Evolutionary conservation across 1,139 yeast species (phyloP).

Genomic region (Zygoascus sp.): DNA sequence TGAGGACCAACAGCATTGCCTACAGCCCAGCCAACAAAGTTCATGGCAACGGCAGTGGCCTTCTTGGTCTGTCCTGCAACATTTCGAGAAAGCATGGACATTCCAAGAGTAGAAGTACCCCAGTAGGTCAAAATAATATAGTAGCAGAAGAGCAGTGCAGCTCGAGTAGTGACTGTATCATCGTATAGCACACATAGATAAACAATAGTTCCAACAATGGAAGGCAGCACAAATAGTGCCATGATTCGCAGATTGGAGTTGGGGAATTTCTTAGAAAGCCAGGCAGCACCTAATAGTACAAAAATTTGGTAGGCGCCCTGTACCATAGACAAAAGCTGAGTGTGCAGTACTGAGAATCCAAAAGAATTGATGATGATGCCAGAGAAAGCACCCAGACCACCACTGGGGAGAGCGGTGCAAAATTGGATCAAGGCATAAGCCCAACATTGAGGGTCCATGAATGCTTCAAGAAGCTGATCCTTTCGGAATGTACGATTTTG

Average conservation of each 20-base stretch:
- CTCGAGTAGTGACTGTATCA: constrained; percentile 10
- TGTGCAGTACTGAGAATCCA: constrained; percentile 16
- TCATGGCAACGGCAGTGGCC: constrained; percentile 53
- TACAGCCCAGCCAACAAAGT: constrained; percentile 57
- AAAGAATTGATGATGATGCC: constrained; percentile 16
- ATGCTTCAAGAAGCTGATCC: constrained; percentile 44
- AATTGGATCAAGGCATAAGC: constrained; percentile 33
- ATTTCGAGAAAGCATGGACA: constrained; percentile 38
- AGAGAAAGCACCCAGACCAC: constrained; percentile 24
- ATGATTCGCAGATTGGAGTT: constrained; percentile 12
- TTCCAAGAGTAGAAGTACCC: constrained; percentile 32
- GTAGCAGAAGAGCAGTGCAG: constrained; percentile 14
- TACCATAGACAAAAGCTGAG: constrained; percentile 17
- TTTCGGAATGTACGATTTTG: constrained; percentile 47
- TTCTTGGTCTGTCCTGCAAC: constrained; percentile 69
- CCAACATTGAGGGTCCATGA: constrained; percentile 41
- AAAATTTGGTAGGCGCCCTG: constrained; percentile 13
- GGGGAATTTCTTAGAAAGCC: constrained; percentile 9
- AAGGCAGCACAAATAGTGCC: constrained; percentile 13
- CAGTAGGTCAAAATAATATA: constrained; percentile 28
- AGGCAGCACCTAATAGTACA: constrained; percentile 12
- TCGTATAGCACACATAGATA: constrained; percentile 12
- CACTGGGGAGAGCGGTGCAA: constrained; percentile 22
- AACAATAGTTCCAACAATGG: constrained; percentile 14
- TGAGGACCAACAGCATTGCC: constrained; percentile 55